phyloP scores from a whole-genome alignment of 176 grass and related monocot species.

The bread wheat (Triticum aestivum) region DNA sequence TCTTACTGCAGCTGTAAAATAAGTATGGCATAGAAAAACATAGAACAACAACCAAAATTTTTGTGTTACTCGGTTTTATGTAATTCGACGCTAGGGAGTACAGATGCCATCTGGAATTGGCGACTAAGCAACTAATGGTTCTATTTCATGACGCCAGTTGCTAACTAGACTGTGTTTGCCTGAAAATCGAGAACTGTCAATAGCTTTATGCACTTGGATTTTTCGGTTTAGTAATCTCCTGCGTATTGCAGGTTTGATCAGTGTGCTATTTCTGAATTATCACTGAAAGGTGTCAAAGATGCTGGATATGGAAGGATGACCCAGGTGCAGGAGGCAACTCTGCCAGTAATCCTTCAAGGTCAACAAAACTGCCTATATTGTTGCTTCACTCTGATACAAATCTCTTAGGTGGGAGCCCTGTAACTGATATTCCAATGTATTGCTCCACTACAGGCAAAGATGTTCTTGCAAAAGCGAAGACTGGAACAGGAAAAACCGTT shows the following conservation, averaged over 20 bases:
- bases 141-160: not conserved
- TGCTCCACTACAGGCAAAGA: constrained; percentile 65
- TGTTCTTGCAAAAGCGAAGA: constrained; percentile 99
- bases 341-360: constrained; percentile 71
- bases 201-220: not conserved
- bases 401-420: not conserved
- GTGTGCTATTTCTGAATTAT: constrained; percentile 55
- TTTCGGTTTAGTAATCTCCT: not conserved
- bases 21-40: not conserved
- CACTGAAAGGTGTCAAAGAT: constrained; percentile 54
- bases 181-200: constrained; percentile 5
- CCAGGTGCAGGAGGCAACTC: constrained; percentile 66
- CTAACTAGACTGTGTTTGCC: not conserved
- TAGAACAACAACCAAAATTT: not conserved
- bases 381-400: not conserved
- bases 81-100: not conserved
- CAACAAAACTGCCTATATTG: not conserved
- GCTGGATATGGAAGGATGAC: constrained; percentile 89
- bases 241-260: constrained; percentile 61
- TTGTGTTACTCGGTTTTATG: not conserved
- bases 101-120: not conserved
- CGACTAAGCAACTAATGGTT: not conserved
- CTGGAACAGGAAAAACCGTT: constrained; percentile 97
- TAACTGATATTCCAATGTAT: constrained; percentile 6
- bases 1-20: not conserved